Evolutionary conservation across 768 basidiomycete species (phyloP), one percentile per base, ranked within the genome.

Genomic region (Agaricus blazei): DNA sequence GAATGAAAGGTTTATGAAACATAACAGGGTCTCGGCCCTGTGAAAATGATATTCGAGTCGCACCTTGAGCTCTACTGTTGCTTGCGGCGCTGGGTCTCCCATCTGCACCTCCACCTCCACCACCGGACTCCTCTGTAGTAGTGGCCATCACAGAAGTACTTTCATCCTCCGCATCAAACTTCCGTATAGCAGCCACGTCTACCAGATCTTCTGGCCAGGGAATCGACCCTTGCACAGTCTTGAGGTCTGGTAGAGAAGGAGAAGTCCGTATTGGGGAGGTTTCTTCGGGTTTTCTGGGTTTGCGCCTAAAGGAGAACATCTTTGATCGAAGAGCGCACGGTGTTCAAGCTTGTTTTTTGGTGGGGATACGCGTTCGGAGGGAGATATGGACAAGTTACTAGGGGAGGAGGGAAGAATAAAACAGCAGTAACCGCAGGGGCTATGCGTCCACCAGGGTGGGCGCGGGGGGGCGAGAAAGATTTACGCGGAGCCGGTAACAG

Each of bases 121-220:
- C 47, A 11, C 23, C 14, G 24, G 36, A 26, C 11, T 31, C 26
- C 29, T 41, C 48, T 23, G 49, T 42, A 14, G 48, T 38, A 19
- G 29, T n/a, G 11, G 34, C 42, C 9, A 9, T 27, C 0, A 44
- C 24, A 15, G 47, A 34, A n/a, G n/a, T 41, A 12, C 9, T 14
- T 43, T 56, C 54, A 11, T 56, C 48, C 19, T 56, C 54, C 26
- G 15, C 48, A 26, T 49, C 54, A 26, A 44, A 31, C 63, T 82
- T 73, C 51, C 82, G 80, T 57, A 89, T 79, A 57, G 83, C 80
- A 40, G 79, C 75, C 57, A 87, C 75, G 64, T 93, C 88, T 41
- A 93, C 84, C 36, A 93, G 79, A 69, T 85, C 79, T 70, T 86
- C 87, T 24, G 91, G 91, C 91, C 91, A 93, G 54, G 86, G 86